Conservation (phyloP, 495 filamentous ascomycete species). For the Letharia columbiana region DNA sequence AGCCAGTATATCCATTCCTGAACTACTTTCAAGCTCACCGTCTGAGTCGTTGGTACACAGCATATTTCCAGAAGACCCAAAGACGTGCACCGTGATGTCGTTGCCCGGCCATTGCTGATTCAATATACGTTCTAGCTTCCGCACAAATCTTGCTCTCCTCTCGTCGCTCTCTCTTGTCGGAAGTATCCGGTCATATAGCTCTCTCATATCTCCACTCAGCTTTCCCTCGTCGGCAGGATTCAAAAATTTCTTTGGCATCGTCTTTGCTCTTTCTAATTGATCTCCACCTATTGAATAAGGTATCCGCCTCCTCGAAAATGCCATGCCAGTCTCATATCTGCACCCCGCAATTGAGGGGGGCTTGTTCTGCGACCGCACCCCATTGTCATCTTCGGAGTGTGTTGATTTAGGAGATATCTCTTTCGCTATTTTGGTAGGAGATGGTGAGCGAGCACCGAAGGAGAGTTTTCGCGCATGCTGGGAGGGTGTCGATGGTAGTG, state of each 20-base stretch:
- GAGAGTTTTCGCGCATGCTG: conserved; percentile 79
- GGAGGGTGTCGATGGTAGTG: conserved; percentile 88
- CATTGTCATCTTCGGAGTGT: conserved; percentile 62
- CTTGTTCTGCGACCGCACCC: conserved; percentile 16
- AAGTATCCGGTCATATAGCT: conserved; percentile 75
- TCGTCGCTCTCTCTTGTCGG: conserved; percentile 72
- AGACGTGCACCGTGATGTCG: conserved; percentile 83
- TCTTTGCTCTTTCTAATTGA: conserved; percentile 57
- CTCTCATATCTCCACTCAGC: conserved; percentile 70
- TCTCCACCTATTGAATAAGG: conserved; percentile 84
- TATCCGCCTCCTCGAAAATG: conserved; percentile 69
- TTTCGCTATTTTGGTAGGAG: conserved; percentile 57
- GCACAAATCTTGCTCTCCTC: conserved; percentile 64
- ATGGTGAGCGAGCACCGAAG: conserved; percentile 77
- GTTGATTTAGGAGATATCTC: conserved; percentile 85
- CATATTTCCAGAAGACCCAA: conserved; percentile 94
- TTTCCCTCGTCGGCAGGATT: conserved; percentile 67
- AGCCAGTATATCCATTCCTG: background rate
- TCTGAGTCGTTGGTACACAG: conserved; percentile 95
- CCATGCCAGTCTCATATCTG: conserved; percentile 72
- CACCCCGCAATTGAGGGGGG: conserved; percentile 46
- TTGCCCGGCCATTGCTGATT: conserved; percentile 86
- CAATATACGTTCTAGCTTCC: conserved; percentile 78
- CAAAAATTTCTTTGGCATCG: conserved; percentile 55
- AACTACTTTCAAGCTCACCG: conserved; percentile 45